Evolutionary conservation across 2,329 filamentous ascomycete genomes (phyloP), one percentile per base, ranked within the genome.

Genomic region (Knoxdaviesia capensis): DNA sequence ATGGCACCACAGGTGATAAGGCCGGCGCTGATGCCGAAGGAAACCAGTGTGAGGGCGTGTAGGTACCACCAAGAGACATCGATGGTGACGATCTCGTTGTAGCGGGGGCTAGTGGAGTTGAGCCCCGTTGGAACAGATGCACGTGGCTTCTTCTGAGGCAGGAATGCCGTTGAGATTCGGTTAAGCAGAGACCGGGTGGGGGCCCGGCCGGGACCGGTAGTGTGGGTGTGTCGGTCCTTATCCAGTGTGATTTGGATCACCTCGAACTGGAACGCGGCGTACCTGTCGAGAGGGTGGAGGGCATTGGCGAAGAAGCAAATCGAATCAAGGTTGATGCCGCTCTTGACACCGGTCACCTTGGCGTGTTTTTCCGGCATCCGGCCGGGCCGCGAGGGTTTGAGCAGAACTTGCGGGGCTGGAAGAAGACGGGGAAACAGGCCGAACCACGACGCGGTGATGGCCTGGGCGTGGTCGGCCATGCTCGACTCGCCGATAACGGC

Each of bases 261-360:
- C 46, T 59, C 56, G 51, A 74, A 70, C 10, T 59, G 54, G 44
- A 66, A 70, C 3, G 65, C 53, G 30, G 57, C 55, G 11, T 68
- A 49, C 5, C 65, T 57, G 38, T 71, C 68, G 20, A 74, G 62
- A 4, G 66, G 66, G 41, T 72, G 68, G 44, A 77, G 64, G 46
- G 76, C 69, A 48, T 72, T 72, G 36, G 72, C 68, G 48, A 77
- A 77, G 59, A 73, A 75, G 43, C 72, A 71, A 5, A 76, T 64
- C 1, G 67, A 64, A 43, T 66, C 63, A 31, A 74, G 61, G 2
- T 63, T 58, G 4, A 65, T 66, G 39, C 72, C 73, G 45, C 65
- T 71, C 47, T 69, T 63, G 6, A 76, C 69, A n/a, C 72, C 72
- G 1, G 66, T 64, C 51, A 76, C 68, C 42, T 64, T 64, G 36